These are phyloP conservation scores for Phytophthora lateralis DNA, from an alignment of 352 stramenopile species.

Conservation along the genomic window DNA sequence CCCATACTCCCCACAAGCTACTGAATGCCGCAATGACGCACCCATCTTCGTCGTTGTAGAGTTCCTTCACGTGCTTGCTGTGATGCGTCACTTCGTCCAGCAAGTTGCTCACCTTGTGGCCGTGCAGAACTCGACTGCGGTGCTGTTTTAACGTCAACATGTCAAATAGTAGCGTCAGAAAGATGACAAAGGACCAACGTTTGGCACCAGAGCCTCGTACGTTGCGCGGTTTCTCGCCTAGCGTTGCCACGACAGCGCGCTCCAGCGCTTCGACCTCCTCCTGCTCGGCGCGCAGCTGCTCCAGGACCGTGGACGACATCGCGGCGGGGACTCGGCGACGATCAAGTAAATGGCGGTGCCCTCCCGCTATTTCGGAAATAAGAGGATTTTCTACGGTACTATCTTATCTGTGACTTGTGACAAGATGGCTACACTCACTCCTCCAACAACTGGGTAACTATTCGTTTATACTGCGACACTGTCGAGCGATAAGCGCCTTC, in stretches of 20 bases:
- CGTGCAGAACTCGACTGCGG: slow-evolving; percentile 74
- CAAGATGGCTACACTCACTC: slow-evolving; percentile 18
- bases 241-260: slow-evolving; percentile 67
- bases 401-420: not conserved
- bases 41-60: slow-evolving; percentile 87
- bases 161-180: slow-evolving; percentile 2
- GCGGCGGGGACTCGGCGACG: not conserved
- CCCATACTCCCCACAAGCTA: not conserved
- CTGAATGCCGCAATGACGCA: slow-evolving; percentile 31
- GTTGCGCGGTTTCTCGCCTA: slow-evolving; percentile 83
- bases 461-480: slow-evolving; percentile 3
- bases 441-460: slow-evolving; percentile 4
- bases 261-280: slow-evolving; percentile 85
- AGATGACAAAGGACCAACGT: not conserved
- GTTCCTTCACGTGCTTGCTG: slow-evolving; percentile 73
- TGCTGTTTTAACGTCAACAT: slow-evolving; percentile 50
- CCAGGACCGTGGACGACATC: slow-evolving; percentile 88
- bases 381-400: slow-evolving; percentile 15
- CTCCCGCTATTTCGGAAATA: slow-evolving; percentile 24
- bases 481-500: slow-evolving; percentile 17
- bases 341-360: slow-evolving; percentile 10
- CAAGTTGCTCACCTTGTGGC: slow-evolving; percentile 85
- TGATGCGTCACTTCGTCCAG: slow-evolving; percentile 72
- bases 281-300: slow-evolving; percentile 81
- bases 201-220: slow-evolving; percentile 42